Evolutionary conservation across 306 rosid genomes (phyloP).

Genomic region (Spatholobus suberectus): DNA sequence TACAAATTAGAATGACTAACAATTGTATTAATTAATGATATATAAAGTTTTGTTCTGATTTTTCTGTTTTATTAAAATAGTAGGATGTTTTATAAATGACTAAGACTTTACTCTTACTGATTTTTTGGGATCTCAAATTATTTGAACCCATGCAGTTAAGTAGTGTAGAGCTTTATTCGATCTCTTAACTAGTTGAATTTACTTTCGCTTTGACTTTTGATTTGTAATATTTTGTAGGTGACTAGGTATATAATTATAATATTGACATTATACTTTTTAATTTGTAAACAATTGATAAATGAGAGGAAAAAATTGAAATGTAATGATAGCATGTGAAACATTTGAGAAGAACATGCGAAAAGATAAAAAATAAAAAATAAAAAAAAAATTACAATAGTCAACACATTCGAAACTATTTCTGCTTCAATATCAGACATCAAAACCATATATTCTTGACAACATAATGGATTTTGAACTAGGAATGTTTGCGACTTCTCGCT

Average conservation of each 20-base stretch:
- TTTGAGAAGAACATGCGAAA: neutral
- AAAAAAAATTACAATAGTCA: too few relatives aligned
- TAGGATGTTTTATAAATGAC: too few relatives aligned
- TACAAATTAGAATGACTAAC: too few relatives aligned
- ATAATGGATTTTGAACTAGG: neutral
- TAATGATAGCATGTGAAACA: neutral
- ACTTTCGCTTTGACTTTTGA: neutral
- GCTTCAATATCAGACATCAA: neutral
- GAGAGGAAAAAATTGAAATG: neutral
- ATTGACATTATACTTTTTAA: neutral
- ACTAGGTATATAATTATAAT: neutral
- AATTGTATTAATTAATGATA: neutral
- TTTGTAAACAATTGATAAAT: neutral
- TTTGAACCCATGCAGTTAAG: neutral
- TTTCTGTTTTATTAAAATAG: neutral
- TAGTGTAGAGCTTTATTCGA: neutral
- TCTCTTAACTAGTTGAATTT: neutral
- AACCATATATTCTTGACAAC: neutral
- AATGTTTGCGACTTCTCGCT: neutral
- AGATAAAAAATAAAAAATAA: too few relatives aligned
- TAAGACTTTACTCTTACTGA: neutral
- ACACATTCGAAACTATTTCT: neutral
- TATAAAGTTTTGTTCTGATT: neutral
- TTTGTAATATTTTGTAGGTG: too few relatives aligned
- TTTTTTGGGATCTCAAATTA: neutral